Conservation (phyloP, 805 yeast genomes). For the Wickerhamiella sorbophila region DNA sequence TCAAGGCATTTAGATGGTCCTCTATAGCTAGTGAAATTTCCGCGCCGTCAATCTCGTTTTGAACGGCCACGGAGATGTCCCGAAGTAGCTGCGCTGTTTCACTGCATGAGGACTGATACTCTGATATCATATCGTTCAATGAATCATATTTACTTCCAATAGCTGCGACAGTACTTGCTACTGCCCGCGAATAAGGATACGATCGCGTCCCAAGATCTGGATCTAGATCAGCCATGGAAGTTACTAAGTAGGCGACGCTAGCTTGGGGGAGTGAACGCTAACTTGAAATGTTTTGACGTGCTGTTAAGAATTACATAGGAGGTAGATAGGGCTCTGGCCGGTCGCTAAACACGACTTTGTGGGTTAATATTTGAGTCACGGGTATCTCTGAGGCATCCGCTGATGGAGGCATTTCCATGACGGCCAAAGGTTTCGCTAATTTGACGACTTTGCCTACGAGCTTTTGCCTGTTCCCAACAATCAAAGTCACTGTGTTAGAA, state of each 20-base stretch:
- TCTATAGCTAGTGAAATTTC: neutral
- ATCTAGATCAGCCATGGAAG: too few species aligned
- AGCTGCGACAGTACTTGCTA: too few species aligned
- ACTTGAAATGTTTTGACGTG: too few species aligned
- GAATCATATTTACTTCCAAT: too few species aligned
- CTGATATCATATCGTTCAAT: too few species aligned
- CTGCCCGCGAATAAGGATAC: too few species aligned
- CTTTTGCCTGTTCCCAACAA: slow-evolving; percentile 13
- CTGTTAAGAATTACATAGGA: neutral
- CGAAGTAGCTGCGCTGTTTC: neutral
- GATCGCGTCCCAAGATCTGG: too few species aligned
- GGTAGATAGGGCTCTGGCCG: slow-evolving; percentile 15
- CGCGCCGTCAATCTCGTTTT: neutral
- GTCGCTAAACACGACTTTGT: slow-evolving; percentile 12
- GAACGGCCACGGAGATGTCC: neutral
- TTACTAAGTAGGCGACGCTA: too few species aligned
- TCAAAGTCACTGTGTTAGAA: slow-evolving; percentile 3
- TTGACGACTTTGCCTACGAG: slow-evolving; percentile 13
- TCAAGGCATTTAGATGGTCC: neutral
- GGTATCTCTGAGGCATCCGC: slow-evolving; percentile 4
- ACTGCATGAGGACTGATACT: too few species aligned
- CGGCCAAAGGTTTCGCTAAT: slow-evolving; percentile 15
- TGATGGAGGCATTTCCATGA: slow-evolving; percentile 8
- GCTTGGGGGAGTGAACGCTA: too few species aligned
- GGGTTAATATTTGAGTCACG: slow-evolving; percentile 12